These are phyloP conservation scores for Cucurbita ficifolia DNA, from an alignment of 306 rosid genomes.

Conservation along the genomic window DNA sequence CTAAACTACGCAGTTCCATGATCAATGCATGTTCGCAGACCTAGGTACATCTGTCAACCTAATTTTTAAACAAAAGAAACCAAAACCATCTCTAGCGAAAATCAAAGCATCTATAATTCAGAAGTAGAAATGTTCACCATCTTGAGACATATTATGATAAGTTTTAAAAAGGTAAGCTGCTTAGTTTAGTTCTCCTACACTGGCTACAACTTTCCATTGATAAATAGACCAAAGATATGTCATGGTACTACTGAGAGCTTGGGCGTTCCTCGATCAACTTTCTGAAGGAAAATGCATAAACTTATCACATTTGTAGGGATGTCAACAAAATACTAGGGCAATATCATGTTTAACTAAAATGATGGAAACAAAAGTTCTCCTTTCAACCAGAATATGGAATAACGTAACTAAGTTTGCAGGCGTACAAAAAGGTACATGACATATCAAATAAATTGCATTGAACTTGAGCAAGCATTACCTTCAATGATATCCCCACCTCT, in stretches of 20 bases:
- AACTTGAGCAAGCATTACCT: conserved; percentile 31
- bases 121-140: neutral
- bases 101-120: neutral
- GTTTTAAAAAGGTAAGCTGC: neutral
- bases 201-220: neutral
- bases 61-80: neutral
- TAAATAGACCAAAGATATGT: neutral
- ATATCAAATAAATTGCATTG: neutral
- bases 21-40: neutral
- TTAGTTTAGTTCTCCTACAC: neutral
- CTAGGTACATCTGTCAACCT: neutral
- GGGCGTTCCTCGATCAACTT: neutral
- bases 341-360: neutral
- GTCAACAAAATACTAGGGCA: neutral
- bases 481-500: conserved; percentile 34
- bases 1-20: neutral
- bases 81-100: neutral
- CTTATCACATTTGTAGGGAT: neutral
- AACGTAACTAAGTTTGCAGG: neutral
- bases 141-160: neutral
- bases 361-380: neutral
- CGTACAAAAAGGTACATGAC: neutral
- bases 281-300: neutral
- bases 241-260: neutral
- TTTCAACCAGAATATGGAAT: neutral